phyloP scores from a whole-genome alignment of 371 early-diverging fungal species.

The Dinochytrium kinnereticum region DNA sequence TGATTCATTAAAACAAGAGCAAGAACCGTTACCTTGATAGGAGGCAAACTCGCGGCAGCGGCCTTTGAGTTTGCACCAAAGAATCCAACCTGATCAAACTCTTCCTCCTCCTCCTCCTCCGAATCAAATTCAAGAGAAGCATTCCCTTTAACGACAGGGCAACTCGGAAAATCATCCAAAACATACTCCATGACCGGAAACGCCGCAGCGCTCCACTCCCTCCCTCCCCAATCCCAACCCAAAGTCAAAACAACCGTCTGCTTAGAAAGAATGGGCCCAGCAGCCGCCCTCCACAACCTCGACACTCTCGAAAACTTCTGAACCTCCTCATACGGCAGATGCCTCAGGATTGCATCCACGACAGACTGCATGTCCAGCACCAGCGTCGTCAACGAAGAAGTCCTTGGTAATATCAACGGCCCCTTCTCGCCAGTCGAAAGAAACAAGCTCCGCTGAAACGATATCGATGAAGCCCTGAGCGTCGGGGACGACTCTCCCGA shows the following conservation, averaged over 20 bases:
- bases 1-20: not conserved
- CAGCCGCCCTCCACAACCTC: slow-evolving; percentile 12
- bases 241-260: slow-evolving; percentile 14
- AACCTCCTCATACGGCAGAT: slow-evolving; percentile 1
- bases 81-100: not conserved
- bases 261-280: slow-evolving; percentile 2
- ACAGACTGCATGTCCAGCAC: slow-evolving; percentile 17
- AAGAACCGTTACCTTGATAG: not conserved
- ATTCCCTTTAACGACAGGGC: not conserved
- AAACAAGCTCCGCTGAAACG: not conserved
- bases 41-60: not conserved
- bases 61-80: not conserved
- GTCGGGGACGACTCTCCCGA: not conserved
- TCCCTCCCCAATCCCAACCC: slow-evolving; percentile 21
- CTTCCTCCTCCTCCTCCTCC: not conserved
- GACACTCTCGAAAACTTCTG: slow-evolving; percentile 24
- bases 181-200: not conserved
- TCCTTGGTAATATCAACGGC: slow-evolving; percentile 15
- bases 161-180: not conserved
- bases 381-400: slow-evolving; percentile 17
- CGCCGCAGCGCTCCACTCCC: slow-evolving; percentile 15
- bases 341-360: not conserved
- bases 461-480: not conserved
- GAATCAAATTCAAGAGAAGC: not conserved
- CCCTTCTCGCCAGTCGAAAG: slow-evolving; percentile 16